phyloP scores from a whole-genome alignment of 306 rosid species.

The Lathyrus aphaca region DNA sequence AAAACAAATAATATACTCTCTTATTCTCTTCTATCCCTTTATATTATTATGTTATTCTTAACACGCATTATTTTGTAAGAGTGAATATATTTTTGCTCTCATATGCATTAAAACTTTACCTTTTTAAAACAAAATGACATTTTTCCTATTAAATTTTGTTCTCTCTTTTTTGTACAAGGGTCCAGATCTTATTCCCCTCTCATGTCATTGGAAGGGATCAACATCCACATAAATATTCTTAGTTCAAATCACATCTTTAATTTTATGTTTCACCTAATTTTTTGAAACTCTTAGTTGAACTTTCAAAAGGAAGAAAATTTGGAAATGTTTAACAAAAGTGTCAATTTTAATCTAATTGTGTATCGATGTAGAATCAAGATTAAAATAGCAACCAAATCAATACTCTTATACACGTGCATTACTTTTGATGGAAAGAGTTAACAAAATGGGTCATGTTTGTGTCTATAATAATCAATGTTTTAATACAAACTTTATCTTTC shows the following conservation, averaged over 20 bases:
- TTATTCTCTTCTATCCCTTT: no score
- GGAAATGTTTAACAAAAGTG: not conserved
- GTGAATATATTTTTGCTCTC: not conserved
- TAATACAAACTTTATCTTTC: conserved; percentile 35
- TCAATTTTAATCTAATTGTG: not conserved
- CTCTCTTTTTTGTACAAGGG: not conserved
- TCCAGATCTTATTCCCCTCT: not conserved
- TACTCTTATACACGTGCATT: conserved; percentile 32
- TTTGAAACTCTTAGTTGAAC: not conserved
- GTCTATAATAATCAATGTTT: conserved; percentile 18
- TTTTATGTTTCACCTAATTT: not conserved
- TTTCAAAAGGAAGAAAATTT: not conserved
- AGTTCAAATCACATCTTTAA: not conserved
- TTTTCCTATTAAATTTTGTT: not conserved
- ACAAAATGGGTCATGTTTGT: conserved; percentile 21
- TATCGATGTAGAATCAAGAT: not conserved
- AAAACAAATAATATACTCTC: no score
- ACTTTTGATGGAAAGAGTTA: conserved; percentile 19
- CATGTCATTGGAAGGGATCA: not conserved
- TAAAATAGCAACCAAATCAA: conserved; percentile 8
- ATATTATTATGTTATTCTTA: no score
- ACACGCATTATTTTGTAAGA: no score
- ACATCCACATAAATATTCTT: not conserved
- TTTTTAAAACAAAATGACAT: not conserved
- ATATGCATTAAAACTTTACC: not conserved